Percentiles rank a stretch among this genome's conserved stretches.
These are phyloP conservation scores for Dorcoceras hygrometricum DNA, from an alignment of 257 asterid species.

Conservation along the genomic window DNA sequence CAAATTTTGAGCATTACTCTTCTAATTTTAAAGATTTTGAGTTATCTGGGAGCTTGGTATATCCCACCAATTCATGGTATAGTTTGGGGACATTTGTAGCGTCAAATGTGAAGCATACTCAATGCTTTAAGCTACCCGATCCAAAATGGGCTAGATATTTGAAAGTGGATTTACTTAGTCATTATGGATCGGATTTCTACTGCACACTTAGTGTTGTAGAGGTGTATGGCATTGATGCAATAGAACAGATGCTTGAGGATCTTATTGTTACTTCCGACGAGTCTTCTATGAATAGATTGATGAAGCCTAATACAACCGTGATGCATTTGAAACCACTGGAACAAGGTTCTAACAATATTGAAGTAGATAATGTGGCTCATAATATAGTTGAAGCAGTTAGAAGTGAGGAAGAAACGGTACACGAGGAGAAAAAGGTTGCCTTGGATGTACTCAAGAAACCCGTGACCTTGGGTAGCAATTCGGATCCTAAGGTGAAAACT, in stretches of 20 bases:
- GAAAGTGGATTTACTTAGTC: constrained; percentile 69
- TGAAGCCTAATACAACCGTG: constrained; percentile 47
- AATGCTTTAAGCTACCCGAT: constrained; percentile 74
- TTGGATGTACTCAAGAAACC: constrained; percentile 41
- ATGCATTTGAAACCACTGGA: constrained; percentile 41
- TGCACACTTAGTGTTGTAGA: constrained; percentile 83
- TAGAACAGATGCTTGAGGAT: constrained; percentile 97
- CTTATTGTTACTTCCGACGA: constrained; percentile 64
- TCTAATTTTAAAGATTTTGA: constrained; percentile 84
- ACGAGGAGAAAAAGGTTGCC: constrained; percentile 38
- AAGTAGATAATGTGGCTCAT: constrained; percentile 27
- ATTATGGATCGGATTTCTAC: constrained; percentile 93
- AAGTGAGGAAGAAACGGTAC: constrained; percentile 37
- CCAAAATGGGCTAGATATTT: constrained; percentile 90
- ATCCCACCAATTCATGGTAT: constrained; percentile 79
- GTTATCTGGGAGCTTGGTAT: constrained; percentile 67
- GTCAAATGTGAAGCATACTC: constrained; percentile 81
- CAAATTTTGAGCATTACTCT: constrained; percentile 89
- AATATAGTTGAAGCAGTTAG: constrained; percentile 31
- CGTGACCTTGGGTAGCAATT: constrained; percentile 24
- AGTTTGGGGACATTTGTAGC: constrained; percentile 69
- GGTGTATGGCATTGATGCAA: constrained; percentile 94
- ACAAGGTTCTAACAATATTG: constrained; percentile 31
- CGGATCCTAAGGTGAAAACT: constrained; percentile 46
- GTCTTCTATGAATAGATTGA: constrained; percentile 34